phyloP scores from a whole-genome alignment of 768 basidiomycete genomes.

The Leucosporidium creatinivorum region DNA sequence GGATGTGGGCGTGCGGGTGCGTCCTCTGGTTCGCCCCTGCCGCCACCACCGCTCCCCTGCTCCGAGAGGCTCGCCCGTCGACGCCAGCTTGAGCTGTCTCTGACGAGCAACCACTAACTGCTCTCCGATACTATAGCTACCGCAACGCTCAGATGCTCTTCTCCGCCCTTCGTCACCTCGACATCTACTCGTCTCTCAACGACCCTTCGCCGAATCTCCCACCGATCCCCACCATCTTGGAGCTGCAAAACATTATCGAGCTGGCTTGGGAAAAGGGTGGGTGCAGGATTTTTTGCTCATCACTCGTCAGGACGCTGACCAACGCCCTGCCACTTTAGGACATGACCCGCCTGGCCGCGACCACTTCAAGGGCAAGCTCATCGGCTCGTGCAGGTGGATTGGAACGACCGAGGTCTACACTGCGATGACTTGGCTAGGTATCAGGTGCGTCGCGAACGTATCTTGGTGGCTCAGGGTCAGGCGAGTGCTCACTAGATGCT shows the following conservation, averaged over 20 bases:
- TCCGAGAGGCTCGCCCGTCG: too few species aligned
- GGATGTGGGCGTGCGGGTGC: slow-evolving; percentile 29
- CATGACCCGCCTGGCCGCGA: slow-evolving; percentile 27
- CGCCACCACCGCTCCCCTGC: too few species aligned
- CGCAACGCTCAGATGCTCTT: slow-evolving; percentile 33
- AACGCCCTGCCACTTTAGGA: too few species aligned
- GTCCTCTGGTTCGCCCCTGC: not conserved
- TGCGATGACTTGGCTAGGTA: slow-evolving; percentile 27
- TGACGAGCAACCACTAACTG: too few species aligned
- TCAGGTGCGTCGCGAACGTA: too few species aligned
- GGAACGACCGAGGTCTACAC: slow-evolving; percentile 37
- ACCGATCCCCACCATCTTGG: slow-evolving; percentile 27
- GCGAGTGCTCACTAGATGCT: too few species aligned
- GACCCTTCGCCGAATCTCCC: not conserved
- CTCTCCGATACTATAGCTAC: too few species aligned
- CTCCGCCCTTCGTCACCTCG: slow-evolving; percentile 24
- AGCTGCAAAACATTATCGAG: slow-evolving; percentile 31
- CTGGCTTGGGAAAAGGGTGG: slow-evolving; percentile 29
- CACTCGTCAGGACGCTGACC: too few species aligned
- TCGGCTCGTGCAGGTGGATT: slow-evolving; percentile 32
- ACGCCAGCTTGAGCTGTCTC: too few species aligned
- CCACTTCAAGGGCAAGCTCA: slow-evolving; percentile 31
- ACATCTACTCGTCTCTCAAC: slow-evolving; percentile 1
- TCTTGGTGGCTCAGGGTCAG: too few species aligned
- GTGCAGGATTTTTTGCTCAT: too few species aligned